Evolutionary conservation across 2,329 filamentous ascomycete genomes (phyloP).

Genomic region (Cladophialophora exuberans): DNA sequence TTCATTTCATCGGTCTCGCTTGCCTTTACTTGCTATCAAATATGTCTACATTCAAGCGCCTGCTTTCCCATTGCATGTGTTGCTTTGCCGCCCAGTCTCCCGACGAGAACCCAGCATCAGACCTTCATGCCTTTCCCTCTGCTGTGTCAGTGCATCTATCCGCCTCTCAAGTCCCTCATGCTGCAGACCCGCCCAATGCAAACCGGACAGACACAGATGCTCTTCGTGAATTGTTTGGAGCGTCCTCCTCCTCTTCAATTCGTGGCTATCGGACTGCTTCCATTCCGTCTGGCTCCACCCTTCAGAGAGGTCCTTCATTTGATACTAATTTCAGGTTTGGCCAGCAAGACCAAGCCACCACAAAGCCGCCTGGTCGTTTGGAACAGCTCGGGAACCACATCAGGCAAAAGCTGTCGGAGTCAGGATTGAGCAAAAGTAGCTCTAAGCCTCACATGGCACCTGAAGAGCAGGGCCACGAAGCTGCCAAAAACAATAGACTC

Average conservation of each 20-base stretch:
- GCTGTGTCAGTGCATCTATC: conserved; percentile 21
- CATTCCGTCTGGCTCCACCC: conserved; percentile 5
- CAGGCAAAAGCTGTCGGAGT: conserved; percentile 32
- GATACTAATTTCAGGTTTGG: conserved; percentile 25
- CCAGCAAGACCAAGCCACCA: background rate
- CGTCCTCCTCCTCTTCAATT: conserved; percentile 29
- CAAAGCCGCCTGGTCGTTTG: conserved; percentile 22
- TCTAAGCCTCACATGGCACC: conserved; percentile 15
- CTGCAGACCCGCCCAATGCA: conserved; percentile 9
- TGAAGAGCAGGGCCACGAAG: conserved; percentile 3
- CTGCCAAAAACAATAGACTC: background rate
- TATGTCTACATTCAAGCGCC: conserved; percentile 16
- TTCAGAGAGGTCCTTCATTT: conserved; percentile 20
- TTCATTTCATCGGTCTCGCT: conserved; percentile 16
- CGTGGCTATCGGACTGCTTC: conserved; percentile 30
- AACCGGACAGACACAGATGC: conserved; percentile 21
- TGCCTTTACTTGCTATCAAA: conserved; percentile 10
- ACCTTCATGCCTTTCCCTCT: conserved; percentile 23
- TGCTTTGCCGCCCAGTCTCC: conserved; percentile 15
- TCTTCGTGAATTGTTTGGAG: conserved; percentile 27
- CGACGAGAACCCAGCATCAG: conserved; percentile 11
- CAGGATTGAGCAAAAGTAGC: conserved; percentile 28
- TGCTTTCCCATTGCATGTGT: conserved; percentile 20
- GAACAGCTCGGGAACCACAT: conserved; percentile 29
- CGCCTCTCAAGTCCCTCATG: conserved; percentile 23